Evolutionary conservation across 345 rosid genomes (phyloP), one percentile per base, ranked within the genome.

Genomic region (Eucalyptus decipiens): DNA sequence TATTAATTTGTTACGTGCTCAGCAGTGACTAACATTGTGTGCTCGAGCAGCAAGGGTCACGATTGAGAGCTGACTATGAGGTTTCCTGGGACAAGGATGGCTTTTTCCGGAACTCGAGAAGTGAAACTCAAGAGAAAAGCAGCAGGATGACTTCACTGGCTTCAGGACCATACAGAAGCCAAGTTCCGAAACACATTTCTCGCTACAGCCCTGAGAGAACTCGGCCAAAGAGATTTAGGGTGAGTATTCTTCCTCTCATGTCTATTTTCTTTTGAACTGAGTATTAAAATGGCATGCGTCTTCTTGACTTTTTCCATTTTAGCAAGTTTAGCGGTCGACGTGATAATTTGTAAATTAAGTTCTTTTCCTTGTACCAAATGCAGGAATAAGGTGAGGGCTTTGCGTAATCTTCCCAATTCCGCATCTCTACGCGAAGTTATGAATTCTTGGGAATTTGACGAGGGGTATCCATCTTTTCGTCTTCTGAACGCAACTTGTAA

Each of bases 161-260:
- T 42, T 89, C 89, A 34, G 92, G 90, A 86, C 91, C 65, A 42
- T 88, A 92, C 88, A 92, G 91, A 92, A 90, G 91, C 51, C 95
- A 94, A 90, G 72, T 91, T 86, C 85, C 93, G 50, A 94, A 94
- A 88, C 87, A 93, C 83, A 81, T 88, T 52, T 90, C 97, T 47
- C 92, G 88, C 76, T 88, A 90, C 89, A 89, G 86, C 88, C 89
- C 93, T 18, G 95, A 94, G 85, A 93, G 94, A 85, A 69, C 94
- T 65, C 97, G 95, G 48, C 92, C 97, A 81, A 97, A 96, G 93
- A 96, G 99, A 90, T 97, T 97, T 90, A 95, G 95, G 99, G 99
- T 96, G 86, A 89, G 94, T 42, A 86, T 67, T 80, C 72, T 18
- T 88, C 54, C 56, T 56, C 52, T n/a, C 60, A 21, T 65, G 50